Base-by-base conservation (phyloP, 129 eudicot species). In the Pittosporum tobira region DNA sequence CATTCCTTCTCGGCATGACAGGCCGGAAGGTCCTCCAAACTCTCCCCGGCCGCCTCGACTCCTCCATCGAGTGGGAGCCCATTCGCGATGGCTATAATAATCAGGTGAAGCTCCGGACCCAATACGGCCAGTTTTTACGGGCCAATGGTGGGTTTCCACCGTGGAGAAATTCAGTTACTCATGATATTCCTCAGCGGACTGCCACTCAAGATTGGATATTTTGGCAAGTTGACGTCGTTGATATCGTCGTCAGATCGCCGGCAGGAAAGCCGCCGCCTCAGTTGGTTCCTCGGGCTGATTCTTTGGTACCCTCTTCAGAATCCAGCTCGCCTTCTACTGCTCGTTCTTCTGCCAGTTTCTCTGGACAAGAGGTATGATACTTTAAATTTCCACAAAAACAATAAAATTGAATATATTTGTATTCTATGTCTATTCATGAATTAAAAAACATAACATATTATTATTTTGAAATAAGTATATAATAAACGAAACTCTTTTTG, bases 51-150 rank as follows among this genome's bases (percentile, higher is more conserved):
- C 81, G 84, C 0, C 76, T 76, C 3, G 82, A 80, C 71, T 77
- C 84, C 20, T 84, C 88, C 2, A 75, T 80, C 3, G 88, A 84
- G 75, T 84, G 94, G 94, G 94, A 84, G 61, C 84, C 80, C 11
- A 61, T 84, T 11, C 14, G 63, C 25, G 75, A 74, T 1, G 82
- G 75, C 46, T 9, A 10, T 18, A 71, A 73, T 38, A 71, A 73
- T 38, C 63, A 71, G 20, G 73, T 84, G 28, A 77, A 74, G 80
- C 53, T 84, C 19, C 77, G 78, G 77, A 84, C 88, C 0, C 59
- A 82, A 30, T 80, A 80, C 15, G 88, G 88, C 6, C 77, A 80
- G 51, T 84, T 77, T 31, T 57, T 84, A 48, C 37, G 90, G 24
- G 84, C 80, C 19, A 86, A 86, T 18, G 82, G 82, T 0, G 87